Conservation (phyloP, 2,329 filamentous ascomycete genomes). For the Trichophaea hybrida region DNA sequence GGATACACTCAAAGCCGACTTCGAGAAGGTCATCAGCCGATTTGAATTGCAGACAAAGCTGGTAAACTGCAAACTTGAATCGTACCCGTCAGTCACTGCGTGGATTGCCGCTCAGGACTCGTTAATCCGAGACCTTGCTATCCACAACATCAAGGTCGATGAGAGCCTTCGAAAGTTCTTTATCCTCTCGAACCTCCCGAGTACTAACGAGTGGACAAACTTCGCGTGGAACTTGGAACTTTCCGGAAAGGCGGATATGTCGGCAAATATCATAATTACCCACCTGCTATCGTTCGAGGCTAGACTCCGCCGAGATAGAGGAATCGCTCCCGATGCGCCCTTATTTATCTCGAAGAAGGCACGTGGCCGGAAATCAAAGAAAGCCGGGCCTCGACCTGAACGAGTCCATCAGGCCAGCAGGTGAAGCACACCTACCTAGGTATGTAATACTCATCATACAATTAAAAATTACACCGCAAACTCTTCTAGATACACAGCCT, state of each 20-base stretch:
- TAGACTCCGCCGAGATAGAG: neutral
- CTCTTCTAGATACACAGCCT: no score
- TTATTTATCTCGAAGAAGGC: neutral
- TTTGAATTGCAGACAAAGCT: neutral
- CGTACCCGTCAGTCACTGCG: neutral
- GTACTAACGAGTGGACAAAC: neutral
- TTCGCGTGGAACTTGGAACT: neutral
- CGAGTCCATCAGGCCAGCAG: no score
- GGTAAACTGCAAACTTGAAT: no score
- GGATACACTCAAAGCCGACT: neutral
- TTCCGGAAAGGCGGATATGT: neutral
- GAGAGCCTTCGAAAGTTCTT: neutral
- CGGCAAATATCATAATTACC: neutral
- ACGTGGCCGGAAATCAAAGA: no score
- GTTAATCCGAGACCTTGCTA: neutral
- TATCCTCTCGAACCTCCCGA: neutral
- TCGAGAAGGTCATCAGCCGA: neutral
- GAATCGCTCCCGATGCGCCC: neutral
- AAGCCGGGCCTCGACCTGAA: no score
- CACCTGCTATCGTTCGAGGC: neutral
- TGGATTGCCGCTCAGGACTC: neutral
- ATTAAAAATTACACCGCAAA: no score
- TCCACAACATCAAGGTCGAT: neutral
- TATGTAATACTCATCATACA: no score
- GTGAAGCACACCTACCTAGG: no score